Conservation (phyloP, 768 basidiomycete species). For the Multifurca ochricompacta region DNA sequence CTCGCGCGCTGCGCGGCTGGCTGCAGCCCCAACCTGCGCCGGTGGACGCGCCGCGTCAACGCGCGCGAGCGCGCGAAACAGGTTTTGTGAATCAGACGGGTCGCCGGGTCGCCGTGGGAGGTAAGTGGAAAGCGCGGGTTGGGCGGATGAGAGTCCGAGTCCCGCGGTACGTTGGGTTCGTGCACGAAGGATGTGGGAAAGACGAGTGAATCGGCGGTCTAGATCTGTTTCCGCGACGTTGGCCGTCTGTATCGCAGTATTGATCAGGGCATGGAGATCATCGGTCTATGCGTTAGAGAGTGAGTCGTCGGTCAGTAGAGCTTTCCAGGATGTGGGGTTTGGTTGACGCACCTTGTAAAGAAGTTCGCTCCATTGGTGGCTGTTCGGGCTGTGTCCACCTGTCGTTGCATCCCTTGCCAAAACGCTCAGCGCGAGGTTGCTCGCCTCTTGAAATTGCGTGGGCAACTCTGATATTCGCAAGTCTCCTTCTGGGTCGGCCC, state of each 20-base stretch:
- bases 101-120: conserved; percentile 28
- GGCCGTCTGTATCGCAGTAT: conserved; percentile 45
- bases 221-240: conserved; percentile 48
- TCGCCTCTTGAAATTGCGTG: conserved; percentile 30
- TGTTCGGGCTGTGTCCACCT: conserved; percentile 33
- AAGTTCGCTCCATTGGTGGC: conserved; percentile 37
- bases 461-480: conserved; percentile 37
- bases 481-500: conserved; percentile 36
- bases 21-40: conserved; percentile 62
- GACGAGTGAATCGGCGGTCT: conserved; percentile 54
- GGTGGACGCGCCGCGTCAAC: conserved; percentile 62
- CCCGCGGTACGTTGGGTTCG: conserved; percentile 32
- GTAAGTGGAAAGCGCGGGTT: conserved; percentile 30
- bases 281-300: conserved; percentile 29
- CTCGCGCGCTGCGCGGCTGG: conserved; percentile 59
- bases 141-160: conserved; percentile 19
- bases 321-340: too few relatives aligned
- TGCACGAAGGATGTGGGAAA: conserved; percentile 42
- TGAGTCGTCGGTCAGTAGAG: not conserved
- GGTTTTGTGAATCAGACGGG: conserved; percentile 40
- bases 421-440: conserved; percentile 32
- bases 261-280: conserved; percentile 44
- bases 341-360: conserved; percentile 35
- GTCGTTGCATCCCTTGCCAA: conserved; percentile 26
- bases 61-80: conserved; percentile 60